These are phyloP conservation scores for Lumnitzera littorea DNA, from an alignment of 345 rosid species.

Conservation along the genomic window DNA sequence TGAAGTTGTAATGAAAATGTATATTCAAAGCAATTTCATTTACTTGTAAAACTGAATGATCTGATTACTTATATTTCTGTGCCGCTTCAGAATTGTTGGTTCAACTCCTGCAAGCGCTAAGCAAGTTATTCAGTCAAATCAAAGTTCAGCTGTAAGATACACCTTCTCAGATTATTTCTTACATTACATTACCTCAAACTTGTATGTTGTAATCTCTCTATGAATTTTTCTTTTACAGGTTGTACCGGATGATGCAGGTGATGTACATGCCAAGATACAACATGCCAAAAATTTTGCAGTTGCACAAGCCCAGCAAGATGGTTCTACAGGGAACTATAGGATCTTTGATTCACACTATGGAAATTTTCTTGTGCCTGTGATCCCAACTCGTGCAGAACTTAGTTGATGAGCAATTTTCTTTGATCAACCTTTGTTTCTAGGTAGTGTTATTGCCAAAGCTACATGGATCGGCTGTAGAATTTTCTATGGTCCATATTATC, in stretches of 20 bases:
- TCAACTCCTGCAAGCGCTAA: neutral
- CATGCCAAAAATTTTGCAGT: slow-evolving; percentile 35
- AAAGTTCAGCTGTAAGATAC: too few species aligned
- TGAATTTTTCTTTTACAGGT: slow-evolving; percentile 9
- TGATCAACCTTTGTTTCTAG: neutral
- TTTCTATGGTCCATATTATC: too few species aligned
- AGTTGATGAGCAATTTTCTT: slow-evolving; percentile 13
- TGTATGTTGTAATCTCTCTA: too few species aligned
- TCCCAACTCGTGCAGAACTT: slow-evolving; percentile 43
- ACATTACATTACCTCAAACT: too few species aligned
- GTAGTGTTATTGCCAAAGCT: neutral
- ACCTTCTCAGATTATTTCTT: too few species aligned
- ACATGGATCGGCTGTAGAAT: too few species aligned
- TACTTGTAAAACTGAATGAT: too few species aligned
- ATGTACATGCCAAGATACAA: slow-evolving; percentile 17
- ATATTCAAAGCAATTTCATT: too few species aligned
- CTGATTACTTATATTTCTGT: too few species aligned
- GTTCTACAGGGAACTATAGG: slow-evolving; percentile 36
- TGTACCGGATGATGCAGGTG: slow-evolving; percentile 4
- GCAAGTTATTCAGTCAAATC: neutral
- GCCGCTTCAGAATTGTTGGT: neutral
- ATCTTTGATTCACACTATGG: slow-evolving; percentile 40
- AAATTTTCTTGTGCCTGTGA: slow-evolving; percentile 49
- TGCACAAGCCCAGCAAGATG: slow-evolving; percentile 45
- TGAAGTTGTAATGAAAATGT: too few species aligned